Evolutionary conservation across 2,329 filamentous ascomycete genomes (phyloP), one percentile per base, ranked within the genome.

Genomic region (Fusarium concolor): DNA sequence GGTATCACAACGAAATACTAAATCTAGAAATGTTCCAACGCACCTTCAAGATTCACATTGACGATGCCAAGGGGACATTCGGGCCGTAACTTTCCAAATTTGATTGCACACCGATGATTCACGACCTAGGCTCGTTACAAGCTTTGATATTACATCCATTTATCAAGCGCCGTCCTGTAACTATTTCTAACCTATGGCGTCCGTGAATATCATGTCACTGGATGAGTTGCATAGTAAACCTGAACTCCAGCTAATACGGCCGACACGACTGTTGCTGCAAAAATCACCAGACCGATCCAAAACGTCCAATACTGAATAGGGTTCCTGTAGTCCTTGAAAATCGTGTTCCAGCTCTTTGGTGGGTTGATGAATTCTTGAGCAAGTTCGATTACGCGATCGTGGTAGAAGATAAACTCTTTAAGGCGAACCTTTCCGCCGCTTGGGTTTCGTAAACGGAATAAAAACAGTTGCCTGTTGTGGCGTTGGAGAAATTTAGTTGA

Each of bases 331-430:
- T 43, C 49, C 9, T 12, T 43, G 10, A 52, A 51, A 14, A 42
- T 51, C 3, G 37, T 51, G 14, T 42, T 29, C 47, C 24, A 51
- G 10, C 26, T 41, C n/a, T 33, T 51, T 11, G 37, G 47, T 6
- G 47, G 37, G 26, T 51, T 51, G 14, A 51, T 51, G 7, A 51
- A 51, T 26, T 42, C 47, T 31, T 51, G 37, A 8, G 47, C 47
- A 8, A 50, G 47, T 14, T 51, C 37, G 4, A 51, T 42, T 17
- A 43, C 14, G 15, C 49, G 28, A 33, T 42, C 47, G 11, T 42
- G 47, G 26, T 51, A 41, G 9, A 41, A 49, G 6, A 38, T 11
- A n/a, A 50, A 39, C 10, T 50, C 46, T 20, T 37, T 49, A 2
- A 49, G 33, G 9, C 33, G 46, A 18, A 49, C 46, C 26, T 38